Conservation (phyloP, 768 basidiomycete genomes). For the Hemileccinum rubropunctum region DNA sequence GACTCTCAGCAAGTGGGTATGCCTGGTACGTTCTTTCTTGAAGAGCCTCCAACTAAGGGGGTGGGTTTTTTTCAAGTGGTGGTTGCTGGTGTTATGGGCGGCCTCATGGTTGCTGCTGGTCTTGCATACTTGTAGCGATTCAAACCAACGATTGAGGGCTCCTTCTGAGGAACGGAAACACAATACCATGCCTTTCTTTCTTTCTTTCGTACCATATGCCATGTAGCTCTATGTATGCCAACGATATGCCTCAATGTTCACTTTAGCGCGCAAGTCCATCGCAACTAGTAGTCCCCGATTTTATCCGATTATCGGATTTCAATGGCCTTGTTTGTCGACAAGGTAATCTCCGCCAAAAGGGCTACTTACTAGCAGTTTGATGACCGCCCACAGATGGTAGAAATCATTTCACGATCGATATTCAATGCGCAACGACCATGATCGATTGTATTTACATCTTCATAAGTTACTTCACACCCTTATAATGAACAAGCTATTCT, state of each 20-base stretch:
- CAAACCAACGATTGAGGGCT: conserved; percentile 2
- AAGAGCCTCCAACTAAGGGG: conserved; percentile 16
- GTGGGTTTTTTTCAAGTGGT: conserved; percentile 32
- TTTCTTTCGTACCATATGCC: conserved; percentile 10
- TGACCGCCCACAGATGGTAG: no score
- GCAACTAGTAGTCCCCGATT: no score
- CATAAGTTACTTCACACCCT: no score
- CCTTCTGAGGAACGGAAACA: no score
- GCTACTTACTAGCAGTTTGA: no score
- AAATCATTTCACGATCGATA: no score
- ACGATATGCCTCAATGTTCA: conserved; percentile 17
- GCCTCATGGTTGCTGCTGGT: conserved; percentile 29
- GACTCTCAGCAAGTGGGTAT: conserved; percentile 31
- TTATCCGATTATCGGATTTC: no score
- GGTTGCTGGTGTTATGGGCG: conserved; percentile 32
- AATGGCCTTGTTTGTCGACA: no score
- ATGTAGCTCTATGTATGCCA: conserved; percentile 12
- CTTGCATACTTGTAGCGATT: conserved; percentile 33
- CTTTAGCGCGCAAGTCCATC: not conserved
- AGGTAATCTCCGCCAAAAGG: no score
- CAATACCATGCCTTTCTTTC: conserved; percentile 9
- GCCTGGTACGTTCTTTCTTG: conserved; percentile 29
- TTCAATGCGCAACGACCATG: no score
- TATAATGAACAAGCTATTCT: not conserved
- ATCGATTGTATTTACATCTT: no score